Conservation (phyloP, 768 basidiomycete species). For the Sporobolomyces pararoseus region DNA sequence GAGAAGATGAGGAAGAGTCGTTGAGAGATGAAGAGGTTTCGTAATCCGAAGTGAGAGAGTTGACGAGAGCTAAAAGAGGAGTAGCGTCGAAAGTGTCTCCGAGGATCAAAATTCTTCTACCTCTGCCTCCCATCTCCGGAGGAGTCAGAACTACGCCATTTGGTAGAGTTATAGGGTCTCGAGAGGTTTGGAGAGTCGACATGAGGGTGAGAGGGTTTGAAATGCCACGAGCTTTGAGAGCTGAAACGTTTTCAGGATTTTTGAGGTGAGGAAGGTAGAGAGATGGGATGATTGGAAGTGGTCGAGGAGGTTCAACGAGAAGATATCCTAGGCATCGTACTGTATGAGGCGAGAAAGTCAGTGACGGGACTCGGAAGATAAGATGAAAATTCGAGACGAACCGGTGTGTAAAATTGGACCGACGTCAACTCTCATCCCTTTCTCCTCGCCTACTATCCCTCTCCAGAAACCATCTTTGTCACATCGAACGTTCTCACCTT, state of each 20-base stretch:
- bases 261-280: slow-evolving; percentile 66
- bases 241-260: slow-evolving; percentile 40
- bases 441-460: slow-evolving; percentile 53
- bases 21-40: slow-evolving; percentile 19
- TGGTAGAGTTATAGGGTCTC: slow-evolving; percentile 60
- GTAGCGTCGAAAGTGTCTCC: slow-evolving; percentile 69
- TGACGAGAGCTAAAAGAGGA: slow-evolving; percentile 55
- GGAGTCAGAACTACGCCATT: slow-evolving; percentile 67
- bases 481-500: slow-evolving; percentile 61
- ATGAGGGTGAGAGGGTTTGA: slow-evolving; percentile 66
- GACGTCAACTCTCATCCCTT: slow-evolving; percentile 59
- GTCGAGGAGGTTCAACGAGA: slow-evolving; percentile 61
- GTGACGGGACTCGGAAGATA: neutral
- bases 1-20: too few species aligned
- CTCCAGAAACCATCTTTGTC: slow-evolving; percentile 65
- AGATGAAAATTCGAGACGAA: slow-evolving; percentile 47
- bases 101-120: slow-evolving; percentile 69
- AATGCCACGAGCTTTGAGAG: slow-evolving; percentile 43
- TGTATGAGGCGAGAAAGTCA: slow-evolving; percentile 44
- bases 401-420: slow-evolving; percentile 74
- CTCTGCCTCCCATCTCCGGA: slow-evolving; percentile 59
- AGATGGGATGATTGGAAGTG: slow-evolving; percentile 70
- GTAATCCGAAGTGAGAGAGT: slow-evolving; percentile 46
- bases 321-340: slow-evolving; percentile 78
- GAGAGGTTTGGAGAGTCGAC: slow-evolving; percentile 65